A percentile compares a stretch with the other conserved stretches of the same genome.
Conservation (phyloP, 306 rosid genomes). For the Glycine soja region DNA sequence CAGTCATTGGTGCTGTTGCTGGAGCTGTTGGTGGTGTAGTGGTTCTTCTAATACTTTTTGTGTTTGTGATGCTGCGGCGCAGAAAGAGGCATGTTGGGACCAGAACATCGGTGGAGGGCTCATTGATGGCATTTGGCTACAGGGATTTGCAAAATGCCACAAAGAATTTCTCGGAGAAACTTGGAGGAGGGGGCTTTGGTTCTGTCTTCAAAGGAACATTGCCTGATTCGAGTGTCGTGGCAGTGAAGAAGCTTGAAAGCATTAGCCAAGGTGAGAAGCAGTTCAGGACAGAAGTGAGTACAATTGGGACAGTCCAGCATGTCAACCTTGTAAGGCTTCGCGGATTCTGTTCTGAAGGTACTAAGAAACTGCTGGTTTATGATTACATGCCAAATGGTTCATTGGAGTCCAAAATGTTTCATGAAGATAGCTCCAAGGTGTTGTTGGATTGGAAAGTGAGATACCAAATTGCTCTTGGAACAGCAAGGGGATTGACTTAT, state of each 20-base stretch:
- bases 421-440: constrained; percentile 41
- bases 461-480: constrained; percentile 81
- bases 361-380: constrained; percentile 73
- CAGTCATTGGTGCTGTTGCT: constrained; percentile 51
- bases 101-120: constrained; percentile 69
- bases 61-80: constrained; percentile 50
- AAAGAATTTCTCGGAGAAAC: constrained; percentile 84
- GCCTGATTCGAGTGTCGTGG: constrained; percentile 72
- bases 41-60: constrained; percentile 51
- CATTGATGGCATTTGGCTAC: constrained; percentile 73
- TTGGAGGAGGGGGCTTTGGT: constrained; percentile 95
- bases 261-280: constrained; percentile 94
- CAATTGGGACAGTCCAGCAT: constrained; percentile 87
- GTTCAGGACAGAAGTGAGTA: constrained; percentile 82
- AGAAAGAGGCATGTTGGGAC: constrained; percentile 52
- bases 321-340: constrained; percentile 89
- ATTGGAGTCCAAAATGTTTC: constrained; percentile 63
- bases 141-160: constrained; percentile 84
- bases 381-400: constrained; percentile 89
- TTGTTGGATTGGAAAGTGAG: constrained; percentile 76
- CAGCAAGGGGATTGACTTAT: constrained; percentile 84
- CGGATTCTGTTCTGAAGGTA: constrained; percentile 87
- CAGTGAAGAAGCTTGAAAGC: constrained; percentile 89
- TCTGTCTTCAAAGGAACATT: constrained; percentile 84
- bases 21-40: constrained; percentile 55